A percentile compares a stretch with the other conserved stretches of the same genome.
phyloP scores from a whole-genome alignment of 441 rosid species.

The Adansonia madagascariensis region DNA sequence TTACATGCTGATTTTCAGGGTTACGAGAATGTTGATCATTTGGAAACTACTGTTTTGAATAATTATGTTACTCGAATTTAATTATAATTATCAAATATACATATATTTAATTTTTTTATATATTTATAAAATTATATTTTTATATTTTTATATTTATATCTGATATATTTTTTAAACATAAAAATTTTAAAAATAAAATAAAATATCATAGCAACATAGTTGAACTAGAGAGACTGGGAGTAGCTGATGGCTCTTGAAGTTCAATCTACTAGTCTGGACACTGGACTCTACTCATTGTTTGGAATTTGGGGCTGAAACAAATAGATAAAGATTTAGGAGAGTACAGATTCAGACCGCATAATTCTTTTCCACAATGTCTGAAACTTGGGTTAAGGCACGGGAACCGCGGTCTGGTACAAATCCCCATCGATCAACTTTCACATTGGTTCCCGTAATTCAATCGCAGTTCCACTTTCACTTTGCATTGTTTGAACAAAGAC shows the following conservation, averaged over 20 bases:
- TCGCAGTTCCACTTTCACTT: neutral
- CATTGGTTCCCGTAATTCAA: no score
- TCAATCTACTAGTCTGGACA: neutral
- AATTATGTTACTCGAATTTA: no score
- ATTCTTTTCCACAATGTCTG: neutral
- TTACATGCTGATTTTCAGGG: no score
- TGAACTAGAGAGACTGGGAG: no score
- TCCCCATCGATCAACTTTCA: constrained; percentile 12
- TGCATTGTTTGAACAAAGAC: constrained; percentile 12
- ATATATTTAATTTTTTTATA: no score
- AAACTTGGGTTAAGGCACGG: neutral
- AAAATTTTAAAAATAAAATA: no score
- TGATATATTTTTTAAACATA: no score
- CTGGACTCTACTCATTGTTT: neutral
- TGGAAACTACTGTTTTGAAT: neutral
- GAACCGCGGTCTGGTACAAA: neutral
- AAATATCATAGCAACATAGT: no score
- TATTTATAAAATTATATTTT: no score
- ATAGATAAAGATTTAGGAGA: neutral
- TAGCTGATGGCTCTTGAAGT: neutral
- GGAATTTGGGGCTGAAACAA: neutral
- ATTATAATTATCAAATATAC: no score
- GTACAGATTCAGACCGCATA: neutral
- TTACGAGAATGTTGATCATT: neutral
- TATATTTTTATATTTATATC: no score